Conservation (phyloP, 1,284 basidiomycete species). For the Cystobasidiaceae sp. region DNA sequence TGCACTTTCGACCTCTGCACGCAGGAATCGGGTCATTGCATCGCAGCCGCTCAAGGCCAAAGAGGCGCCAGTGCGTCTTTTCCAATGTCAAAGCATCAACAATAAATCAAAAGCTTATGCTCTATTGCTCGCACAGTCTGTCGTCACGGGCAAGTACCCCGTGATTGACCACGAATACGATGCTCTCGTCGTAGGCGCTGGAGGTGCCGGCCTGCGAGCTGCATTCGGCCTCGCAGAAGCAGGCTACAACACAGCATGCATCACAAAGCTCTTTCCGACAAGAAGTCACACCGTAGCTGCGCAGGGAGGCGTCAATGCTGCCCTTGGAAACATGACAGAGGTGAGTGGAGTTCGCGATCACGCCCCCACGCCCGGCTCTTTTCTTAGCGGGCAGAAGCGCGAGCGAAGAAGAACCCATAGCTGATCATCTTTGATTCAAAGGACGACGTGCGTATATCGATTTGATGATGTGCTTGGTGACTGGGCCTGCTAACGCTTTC, state of each 20-base stretch:
- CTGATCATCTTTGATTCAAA: background rate
- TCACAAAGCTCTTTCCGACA: slow-evolving; percentile 89
- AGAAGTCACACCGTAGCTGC: slow-evolving; percentile 98
- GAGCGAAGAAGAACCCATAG: background rate
- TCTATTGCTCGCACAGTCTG: too few species aligned
- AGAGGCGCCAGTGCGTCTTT: slow-evolving; percentile 62
- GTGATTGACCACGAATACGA: slow-evolving; percentile 95
- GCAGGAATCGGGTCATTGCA: slow-evolving; percentile 57
- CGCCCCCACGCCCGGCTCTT: background rate
- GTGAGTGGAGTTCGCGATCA: slow-evolving; percentile 43
- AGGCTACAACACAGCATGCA: slow-evolving; percentile 72
- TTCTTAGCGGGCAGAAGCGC: slow-evolving; percentile 32
- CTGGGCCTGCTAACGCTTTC: background rate
- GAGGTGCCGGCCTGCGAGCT: slow-evolving; percentile 95
- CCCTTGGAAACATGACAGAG: slow-evolving; percentile 98
- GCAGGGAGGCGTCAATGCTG: slow-evolving; percentile 98
- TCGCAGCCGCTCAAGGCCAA: slow-evolving; percentile 75
- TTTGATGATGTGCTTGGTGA: background rate
- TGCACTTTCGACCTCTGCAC: slow-evolving; percentile 40
- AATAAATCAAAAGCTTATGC: too few species aligned
- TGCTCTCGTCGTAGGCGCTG: slow-evolving; percentile 93
- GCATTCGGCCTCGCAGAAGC: slow-evolving; percentile 98
- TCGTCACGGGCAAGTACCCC: slow-evolving; percentile 70
- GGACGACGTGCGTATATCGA: slow-evolving; percentile 3
- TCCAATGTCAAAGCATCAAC: background rate